Percentiles rank a stretch among this genome's conserved stretches.
phyloP scores from a whole-genome alignment of 2,329 filamentous ascomycete genomes.

The Thermothelomyces thermophilus region DNA sequence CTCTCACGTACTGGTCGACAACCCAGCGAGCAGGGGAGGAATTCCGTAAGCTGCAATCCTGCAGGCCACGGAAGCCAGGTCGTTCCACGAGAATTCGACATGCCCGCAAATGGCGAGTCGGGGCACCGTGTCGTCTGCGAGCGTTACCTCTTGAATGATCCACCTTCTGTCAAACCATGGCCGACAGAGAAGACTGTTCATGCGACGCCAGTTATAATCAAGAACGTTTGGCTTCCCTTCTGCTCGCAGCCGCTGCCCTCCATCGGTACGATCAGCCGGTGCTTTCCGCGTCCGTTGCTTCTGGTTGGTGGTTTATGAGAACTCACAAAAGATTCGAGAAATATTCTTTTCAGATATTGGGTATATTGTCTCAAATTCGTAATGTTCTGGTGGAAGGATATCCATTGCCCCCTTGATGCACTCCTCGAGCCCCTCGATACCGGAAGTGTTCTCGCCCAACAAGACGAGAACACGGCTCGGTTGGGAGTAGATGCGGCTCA shows the following conservation, averaged over 20 bases:
- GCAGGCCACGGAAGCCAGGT: conserved; percentile 2
- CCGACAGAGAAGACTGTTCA: background rate
- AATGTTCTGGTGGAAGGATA: background rate
- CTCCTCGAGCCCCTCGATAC: background rate
- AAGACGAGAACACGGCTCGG: background rate
- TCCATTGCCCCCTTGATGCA: background rate
- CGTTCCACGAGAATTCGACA: background rate
- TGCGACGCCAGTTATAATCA: conserved; percentile 1
- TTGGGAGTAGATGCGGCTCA: conserved; percentile 3
- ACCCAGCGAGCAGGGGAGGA: background rate
- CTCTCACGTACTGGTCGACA: background rate
- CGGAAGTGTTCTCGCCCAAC: conserved; percentile 2
- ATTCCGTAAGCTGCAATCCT: background rate
- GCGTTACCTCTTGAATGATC: conserved; percentile 4
- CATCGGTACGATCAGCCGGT: background rate
- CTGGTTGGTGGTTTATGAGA: background rate
- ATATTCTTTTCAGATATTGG: background rate
- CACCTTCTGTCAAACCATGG: conserved; percentile 5
- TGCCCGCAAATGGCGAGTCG: conserved; percentile 1
- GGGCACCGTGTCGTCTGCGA: conserved; percentile 1
- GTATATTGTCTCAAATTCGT: background rate
- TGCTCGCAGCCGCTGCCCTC: background rate
- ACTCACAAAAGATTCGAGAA: background rate
- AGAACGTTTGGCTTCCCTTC: conserved; percentile 2
- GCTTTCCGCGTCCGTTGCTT: background rate